Evolutionary conservation across 345 rosid species (phyloP), one percentile per base, ranked within the genome.

Genomic region (Populus deltoides): DNA sequence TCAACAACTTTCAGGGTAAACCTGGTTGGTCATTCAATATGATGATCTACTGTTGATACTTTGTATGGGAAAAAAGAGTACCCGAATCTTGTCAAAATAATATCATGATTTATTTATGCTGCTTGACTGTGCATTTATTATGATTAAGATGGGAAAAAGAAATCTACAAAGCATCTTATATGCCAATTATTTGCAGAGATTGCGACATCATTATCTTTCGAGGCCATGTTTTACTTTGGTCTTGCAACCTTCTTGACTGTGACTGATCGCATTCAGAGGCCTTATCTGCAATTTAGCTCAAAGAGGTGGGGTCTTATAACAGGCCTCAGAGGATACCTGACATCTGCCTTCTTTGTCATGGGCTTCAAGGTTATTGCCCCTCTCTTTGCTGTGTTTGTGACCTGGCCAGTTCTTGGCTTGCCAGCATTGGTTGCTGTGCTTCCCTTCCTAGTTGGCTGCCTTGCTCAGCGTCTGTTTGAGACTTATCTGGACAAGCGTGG

Each of bases 241-340:
- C 87, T 94, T 7, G 88, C 92, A n/a, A 83, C 65, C 27, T 93
- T 94, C 84, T 75, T 93, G 74, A 81, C 82, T 33, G 81, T 94
- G 55, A 86, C 95, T 7, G 90, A 91, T 82, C 71, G 66, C 35
- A 85, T 90, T 76, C 98, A 93, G 81, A 90, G 87, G 84, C 98
- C 98, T 1, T 94, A 90, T 88, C 81, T 94, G 73, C 90, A 93
- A 68, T 93, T 83, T 85, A 94, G 97, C 70, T 10, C 92, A 75
- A 93, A 90, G 82, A 89, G 98, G 71, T 93, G 97, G 98, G 85
- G 98, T 76, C 89, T 93, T 53, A 89, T 94, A 72, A 93, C 95
- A 39, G 98, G 98, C 20, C 87, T 92, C 39, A 88, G 86, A 81
- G 95, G 95, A 81, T 94, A 92, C 89, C 77, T 89, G 74, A 70